phyloP scores from a whole-genome alignment of 768 basidiomycete species.

The Neoboletus brunneissimus region DNA sequence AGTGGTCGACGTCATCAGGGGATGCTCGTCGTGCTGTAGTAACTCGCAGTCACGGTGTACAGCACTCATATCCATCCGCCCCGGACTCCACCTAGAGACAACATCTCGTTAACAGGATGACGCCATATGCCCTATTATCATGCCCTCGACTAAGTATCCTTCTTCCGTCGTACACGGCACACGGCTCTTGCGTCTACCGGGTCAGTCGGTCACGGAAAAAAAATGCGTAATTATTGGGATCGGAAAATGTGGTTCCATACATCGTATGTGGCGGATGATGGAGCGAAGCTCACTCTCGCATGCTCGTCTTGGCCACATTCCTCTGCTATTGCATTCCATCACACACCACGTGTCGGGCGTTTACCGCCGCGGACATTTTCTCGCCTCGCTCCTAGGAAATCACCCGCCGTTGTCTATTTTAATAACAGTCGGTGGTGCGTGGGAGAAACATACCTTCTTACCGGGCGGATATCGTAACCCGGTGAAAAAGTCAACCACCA shows the following conservation, averaged over 20 bases:
- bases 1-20: constrained; percentile 21
- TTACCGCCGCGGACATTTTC: constrained; percentile 17
- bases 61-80: background rate
- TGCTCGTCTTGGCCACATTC: background rate
- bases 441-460: background rate
- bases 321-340: background rate
- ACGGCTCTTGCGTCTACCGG: constrained; percentile 2
- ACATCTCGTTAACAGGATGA: constrained; percentile 13
- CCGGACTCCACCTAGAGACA: constrained; percentile 5
- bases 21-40: background rate
- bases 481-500: background rate
- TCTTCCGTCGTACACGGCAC: constrained; percentile 4
- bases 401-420: background rate
- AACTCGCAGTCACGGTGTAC: background rate
- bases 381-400: background rate
- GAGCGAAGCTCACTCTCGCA: constrained; percentile 5
- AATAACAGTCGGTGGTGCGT: background rate
- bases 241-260: background rate
- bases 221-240: background rate
- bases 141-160: background rate
- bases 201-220: background rate
- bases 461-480: background rate
- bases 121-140: constrained; percentile 4
- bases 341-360: background rate
- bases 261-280: constrained; percentile 13